Percentiles rank a stretch among this genome's conserved stretches.
phyloP scores from a whole-genome alignment of 2,329 filamentous ascomycete species.

The Colletotrichum lini region DNA sequence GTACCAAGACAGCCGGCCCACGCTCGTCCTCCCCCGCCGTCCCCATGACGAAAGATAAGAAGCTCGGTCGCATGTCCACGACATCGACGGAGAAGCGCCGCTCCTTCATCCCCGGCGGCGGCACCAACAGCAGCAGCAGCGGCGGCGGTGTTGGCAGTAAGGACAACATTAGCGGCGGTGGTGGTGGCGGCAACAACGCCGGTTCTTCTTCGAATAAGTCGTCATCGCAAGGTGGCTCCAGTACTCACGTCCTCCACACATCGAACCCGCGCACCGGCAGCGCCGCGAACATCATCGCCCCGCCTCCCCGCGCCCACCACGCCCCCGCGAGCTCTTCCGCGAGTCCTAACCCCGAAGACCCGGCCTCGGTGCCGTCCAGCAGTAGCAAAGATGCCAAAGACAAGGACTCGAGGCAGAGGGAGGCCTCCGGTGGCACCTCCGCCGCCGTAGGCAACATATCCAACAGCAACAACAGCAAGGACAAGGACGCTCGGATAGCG shows the following conservation, averaged over 20 bases:
- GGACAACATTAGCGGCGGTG: constrained; percentile 31
- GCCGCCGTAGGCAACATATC: neutral
- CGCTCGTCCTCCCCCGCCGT: constrained; percentile 27
- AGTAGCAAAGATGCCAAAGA: constrained; percentile 45
- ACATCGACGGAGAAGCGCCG: constrained; percentile 62
- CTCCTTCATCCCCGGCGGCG: constrained; percentile 46
- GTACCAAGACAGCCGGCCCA: constrained; percentile 24
- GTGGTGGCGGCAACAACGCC: constrained; percentile 43
- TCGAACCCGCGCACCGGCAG: constrained; percentile 47
- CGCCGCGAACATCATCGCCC: constrained; percentile 54
- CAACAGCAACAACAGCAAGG: constrained; percentile 46
- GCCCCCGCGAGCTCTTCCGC: constrained; percentile 52
- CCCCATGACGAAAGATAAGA: constrained; percentile 45
- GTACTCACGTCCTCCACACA: constrained; percentile 48
- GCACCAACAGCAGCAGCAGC: constrained; percentile 43
- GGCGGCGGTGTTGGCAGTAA: constrained; percentile 15
- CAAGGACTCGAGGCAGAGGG: constrained; percentile 46
- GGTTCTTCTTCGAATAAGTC: constrained; percentile 14
- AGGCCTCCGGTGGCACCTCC: constrained; percentile 10
- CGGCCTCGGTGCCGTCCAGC: neutral
- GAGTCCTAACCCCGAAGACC: constrained; percentile 47
- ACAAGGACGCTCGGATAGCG: constrained; percentile 67
- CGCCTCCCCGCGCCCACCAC: constrained; percentile 57
- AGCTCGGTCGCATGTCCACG: constrained; percentile 41
- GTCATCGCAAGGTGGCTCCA: constrained; percentile 9